Evolutionary conservation across 2,329 filamentous ascomycete species (phyloP), one percentile per base, ranked within the genome.

Genomic region (Elsinoe australis): DNA sequence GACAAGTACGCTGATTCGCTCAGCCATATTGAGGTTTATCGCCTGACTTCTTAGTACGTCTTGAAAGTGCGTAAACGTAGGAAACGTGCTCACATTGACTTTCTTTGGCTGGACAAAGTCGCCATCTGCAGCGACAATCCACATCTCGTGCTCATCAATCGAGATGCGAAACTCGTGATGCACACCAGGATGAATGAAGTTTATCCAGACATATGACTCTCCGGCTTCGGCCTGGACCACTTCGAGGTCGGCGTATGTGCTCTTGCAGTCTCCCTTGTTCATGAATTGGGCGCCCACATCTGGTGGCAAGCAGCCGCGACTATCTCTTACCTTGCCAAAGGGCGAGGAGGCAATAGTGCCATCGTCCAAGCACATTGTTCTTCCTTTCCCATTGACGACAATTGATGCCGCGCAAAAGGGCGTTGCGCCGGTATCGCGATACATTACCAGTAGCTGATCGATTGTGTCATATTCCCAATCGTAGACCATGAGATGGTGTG

Each of bases 51-150:
- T 44, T 18, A 39, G 12, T 28, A 28, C 12, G 28, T 19, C n/a
- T 12, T 29, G 5, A 8, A 36, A 18, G 15, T 19, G 5, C 8
- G 5, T 7, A 18, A 14, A 18, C 8, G 19, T 35, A 19, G 31
- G 14, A 28, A n/a, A n/a, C n/a, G n/a, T n/a, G n/a, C 21, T 49
- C 38, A 54, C 54, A 32, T 55, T 49, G n/a, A 54, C 49, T 49
- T 49, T 50, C 34, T 55, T 49, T 14, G 51, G 48, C 31, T 52
- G 34, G n/a, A 53, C 52, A 31, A 56, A 56, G 35, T 53, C 51
- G 6, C 54, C 53, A 29, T 57, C 55, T 18, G 54, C 51, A 12
- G 54, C 55, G 12, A 53, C 49, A 19, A 56, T 49, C 36, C 48
- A 55, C 54, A 56, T 57, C 33, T 36, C 33, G 15, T 36, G 33